Evolutionary conservation across 768 basidiomycete species (phyloP).

Genomic region (Dentipellis sp.): DNA sequence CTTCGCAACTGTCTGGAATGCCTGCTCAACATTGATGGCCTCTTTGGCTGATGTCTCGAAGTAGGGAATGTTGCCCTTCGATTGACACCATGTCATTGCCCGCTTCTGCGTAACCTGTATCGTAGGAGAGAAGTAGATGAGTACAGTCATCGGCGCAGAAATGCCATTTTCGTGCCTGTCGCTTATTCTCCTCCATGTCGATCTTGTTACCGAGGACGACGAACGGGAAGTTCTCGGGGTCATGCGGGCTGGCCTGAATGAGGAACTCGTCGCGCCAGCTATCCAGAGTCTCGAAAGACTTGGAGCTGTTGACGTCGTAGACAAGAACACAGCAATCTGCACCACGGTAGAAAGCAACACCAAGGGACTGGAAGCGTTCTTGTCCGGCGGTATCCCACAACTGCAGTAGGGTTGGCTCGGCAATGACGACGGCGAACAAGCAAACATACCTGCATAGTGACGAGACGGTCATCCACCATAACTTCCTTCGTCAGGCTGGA

Average conservation of each 20-base stretch:
- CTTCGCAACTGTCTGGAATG: conserved; percentile 99
- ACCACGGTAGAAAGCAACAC: conserved; percentile 97
- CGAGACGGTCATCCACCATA: conserved; percentile 95
- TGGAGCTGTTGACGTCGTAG: conserved; percentile 97
- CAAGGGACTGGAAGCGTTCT: conserved; percentile 98
- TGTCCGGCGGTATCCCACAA: conserved; percentile 99
- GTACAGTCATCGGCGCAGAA: too few species aligned
- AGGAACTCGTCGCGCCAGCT: conserved; percentile 99
- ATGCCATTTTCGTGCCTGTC: conserved; percentile 54
- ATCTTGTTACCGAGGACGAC: conserved; percentile 99
- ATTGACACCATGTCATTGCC: conserved; percentile 99
- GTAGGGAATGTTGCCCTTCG: conserved; percentile 99
- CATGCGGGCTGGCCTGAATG: conserved; percentile 96
- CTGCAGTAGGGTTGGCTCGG: conserved; percentile 29
- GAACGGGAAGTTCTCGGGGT: conserved; percentile 99
- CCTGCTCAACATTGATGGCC: conserved; percentile 99
- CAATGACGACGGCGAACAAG: not conserved
- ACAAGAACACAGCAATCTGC: conserved; percentile 99
- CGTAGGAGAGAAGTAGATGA: too few species aligned
- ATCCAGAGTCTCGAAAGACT: conserved; percentile 97
- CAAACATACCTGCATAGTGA: conserved; percentile 89
- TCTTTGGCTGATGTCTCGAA: conserved; percentile 99
- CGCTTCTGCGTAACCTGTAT: conserved; percentile 94
- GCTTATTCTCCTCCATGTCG: conserved; percentile 97
- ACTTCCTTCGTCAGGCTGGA: conserved; percentile 92